These are phyloP conservation scores for Leucosporidium scottii DNA, from an alignment of 768 basidiomycete genomes.

Conservation along the genomic window DNA sequence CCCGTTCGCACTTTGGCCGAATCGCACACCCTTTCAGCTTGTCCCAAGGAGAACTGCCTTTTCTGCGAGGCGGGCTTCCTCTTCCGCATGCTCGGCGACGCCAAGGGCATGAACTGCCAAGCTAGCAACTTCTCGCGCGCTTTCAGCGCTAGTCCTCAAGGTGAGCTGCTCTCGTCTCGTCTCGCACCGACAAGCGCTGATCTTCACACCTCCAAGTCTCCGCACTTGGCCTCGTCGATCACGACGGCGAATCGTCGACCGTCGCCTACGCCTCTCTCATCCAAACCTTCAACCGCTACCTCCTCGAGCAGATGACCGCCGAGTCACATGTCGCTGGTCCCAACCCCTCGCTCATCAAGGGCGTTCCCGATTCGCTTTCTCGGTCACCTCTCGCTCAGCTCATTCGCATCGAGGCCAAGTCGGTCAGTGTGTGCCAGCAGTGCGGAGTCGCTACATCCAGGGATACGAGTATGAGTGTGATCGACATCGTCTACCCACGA, in stretches of 20 bases:
- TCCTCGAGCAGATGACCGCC: conserved; percentile 71
- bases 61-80: conserved; percentile 93
- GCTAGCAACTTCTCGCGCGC: conserved; percentile 95
- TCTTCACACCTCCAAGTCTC: conserved; percentile 44
- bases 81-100: conserved; percentile 91
- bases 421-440: conserved; percentile 61
- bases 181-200: background rate
- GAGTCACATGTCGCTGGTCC: conserved; percentile 58
- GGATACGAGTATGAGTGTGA: conserved; percentile 68
- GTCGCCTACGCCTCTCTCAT: conserved; percentile 69
- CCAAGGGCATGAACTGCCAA: conserved; percentile 87
- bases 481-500: conserved; percentile 80
- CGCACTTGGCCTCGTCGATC: conserved; percentile 80
- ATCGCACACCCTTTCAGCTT: conserved; percentile 82
- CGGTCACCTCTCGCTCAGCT: conserved; percentile 72
- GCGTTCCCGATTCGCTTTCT: conserved; percentile 39
- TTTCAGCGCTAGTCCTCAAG: conserved; percentile 77
- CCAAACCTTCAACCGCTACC: conserved; percentile 89
- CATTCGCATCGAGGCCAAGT: conserved; percentile 70
- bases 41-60: conserved; percentile 83
- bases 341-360: conserved; percentile 35
- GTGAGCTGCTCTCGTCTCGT: conserved; percentile 44
- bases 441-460: conserved; percentile 69
- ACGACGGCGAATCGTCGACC: conserved; percentile 54
- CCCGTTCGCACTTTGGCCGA: conserved; percentile 78